Evolutionary conservation across 2,329 filamentous ascomycete species (phyloP), one percentile per base, ranked within the genome.

Genomic region (Epichloe festucae): DNA sequence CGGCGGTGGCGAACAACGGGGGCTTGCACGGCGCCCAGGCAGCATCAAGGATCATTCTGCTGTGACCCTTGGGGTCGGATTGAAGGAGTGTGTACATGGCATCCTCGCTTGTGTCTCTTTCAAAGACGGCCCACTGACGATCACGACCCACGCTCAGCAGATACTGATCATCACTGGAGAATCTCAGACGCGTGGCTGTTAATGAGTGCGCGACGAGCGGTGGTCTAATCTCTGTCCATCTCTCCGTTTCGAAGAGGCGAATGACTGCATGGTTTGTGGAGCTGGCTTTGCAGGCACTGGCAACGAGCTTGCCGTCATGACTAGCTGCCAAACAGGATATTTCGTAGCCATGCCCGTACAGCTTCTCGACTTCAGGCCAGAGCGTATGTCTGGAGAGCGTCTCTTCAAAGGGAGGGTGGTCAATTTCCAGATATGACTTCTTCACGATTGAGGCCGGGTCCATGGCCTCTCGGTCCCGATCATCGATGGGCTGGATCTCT

Each of bases 291-390:
- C 93, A 98, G 2, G 93, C 89, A 50, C 90, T 96, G 35, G 93
- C 93, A 14, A 98, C 77, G 21, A 96, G 67, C 3, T 68, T 73
- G 12, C 86, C 85, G 59, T 89, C 82, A 62, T 87, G 79, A 61
- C 82, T 89, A 7, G 84, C 78, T 11, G 90, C 87, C 15, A 95
- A 79, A 39, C 88, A 86, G 2, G 89, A 95, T 48, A 98, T 91
- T 67, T 98, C 93, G 69, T 96, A 96, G 34, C 93, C 93, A 68
- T 98, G 93, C 2, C 93, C 93, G 68, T 98, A 98, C 1, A 98
- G 78, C 71, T 98, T 98, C 67, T 98, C 93, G 6, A 81, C 81
- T 65, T 98, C 93, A 3, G 93, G 93, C 89, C 90, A 98, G 35
- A 98, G 80, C 0, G 93, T 95, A 65, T 94, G 84, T 8, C 90